Conservation (phyloP, 768 basidiomycete genomes). For the Xerocomus spinulosus region DNA sequence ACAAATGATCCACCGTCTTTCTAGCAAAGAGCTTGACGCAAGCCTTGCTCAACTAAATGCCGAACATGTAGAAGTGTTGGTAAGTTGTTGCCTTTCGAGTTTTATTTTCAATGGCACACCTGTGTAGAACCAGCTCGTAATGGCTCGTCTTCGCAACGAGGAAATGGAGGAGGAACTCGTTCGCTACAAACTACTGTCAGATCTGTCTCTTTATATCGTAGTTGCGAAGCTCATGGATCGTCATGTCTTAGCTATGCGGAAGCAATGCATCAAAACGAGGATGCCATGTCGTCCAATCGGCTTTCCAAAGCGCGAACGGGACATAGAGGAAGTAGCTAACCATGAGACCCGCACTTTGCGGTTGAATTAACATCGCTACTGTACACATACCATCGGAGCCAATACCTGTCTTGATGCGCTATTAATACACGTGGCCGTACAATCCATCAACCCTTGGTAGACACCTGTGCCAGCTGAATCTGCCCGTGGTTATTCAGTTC, state of each 20-base stretch:
- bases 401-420: constrained; percentile 1
- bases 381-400: constrained; percentile 14
- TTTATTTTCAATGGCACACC: constrained; percentile 22
- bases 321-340: constrained; percentile 18
- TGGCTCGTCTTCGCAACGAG: constrained; percentile 81
- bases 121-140: constrained; percentile 87
- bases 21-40: constrained; percentile 75
- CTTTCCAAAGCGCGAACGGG: constrained; percentile 37
- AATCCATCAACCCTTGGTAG: constrained; percentile 9
- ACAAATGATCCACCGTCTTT: constrained; percentile 6
- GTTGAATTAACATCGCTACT: neutral
- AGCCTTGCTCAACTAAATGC: constrained; percentile 73
- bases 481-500: constrained; percentile 15
- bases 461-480: constrained; percentile 41
- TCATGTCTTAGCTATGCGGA: constrained; percentile 50
- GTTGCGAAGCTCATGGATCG: neutral
- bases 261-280: constrained; percentile 73
- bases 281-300: constrained; percentile 63
- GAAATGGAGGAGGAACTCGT: constrained; percentile 93
- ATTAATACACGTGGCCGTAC: neutral
- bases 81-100: constrained; percentile 25
- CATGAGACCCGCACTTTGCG: neutral
- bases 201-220: neutral
- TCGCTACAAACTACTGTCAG: constrained; percentile 83
- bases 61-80: constrained; percentile 78